Conservation (phyloP, 1,139 yeast species). For the Kurtzmaniella natalensis region DNA sequence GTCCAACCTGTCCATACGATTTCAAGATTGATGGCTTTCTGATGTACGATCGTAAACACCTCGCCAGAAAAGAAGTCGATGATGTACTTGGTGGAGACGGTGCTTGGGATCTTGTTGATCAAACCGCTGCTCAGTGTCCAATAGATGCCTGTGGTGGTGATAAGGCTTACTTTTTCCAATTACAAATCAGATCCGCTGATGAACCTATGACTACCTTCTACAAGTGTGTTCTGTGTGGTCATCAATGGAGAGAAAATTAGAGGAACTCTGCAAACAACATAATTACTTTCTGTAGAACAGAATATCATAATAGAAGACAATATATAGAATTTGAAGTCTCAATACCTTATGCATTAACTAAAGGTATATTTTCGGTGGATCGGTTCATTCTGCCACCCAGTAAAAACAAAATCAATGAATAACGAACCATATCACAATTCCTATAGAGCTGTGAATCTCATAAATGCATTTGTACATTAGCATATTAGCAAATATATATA, state of each 20-base stretch:
- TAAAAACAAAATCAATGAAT: too few species aligned
- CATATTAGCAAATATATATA: too few species aligned
- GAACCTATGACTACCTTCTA: slow-evolving; percentile 96
- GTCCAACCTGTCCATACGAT: slow-evolving; percentile 93
- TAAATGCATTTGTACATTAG: too few species aligned
- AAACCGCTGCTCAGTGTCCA: slow-evolving; percentile 86
- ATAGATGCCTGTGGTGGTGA: slow-evolving; percentile 78
- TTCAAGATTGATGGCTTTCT: slow-evolving; percentile 81
- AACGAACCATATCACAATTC: too few species aligned
- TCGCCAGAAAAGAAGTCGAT: slow-evolving; percentile 87
- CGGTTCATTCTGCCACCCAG: too few species aligned
- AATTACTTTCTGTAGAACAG: too few species aligned
- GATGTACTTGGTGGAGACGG: slow-evolving; percentile 97
- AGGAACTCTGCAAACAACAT: too few species aligned
- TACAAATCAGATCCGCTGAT: slow-evolving; percentile 91
- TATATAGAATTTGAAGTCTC: too few species aligned
- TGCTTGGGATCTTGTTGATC: slow-evolving; percentile 98
- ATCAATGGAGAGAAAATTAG: slow-evolving; percentile 95
- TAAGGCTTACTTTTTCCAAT: slow-evolving; percentile 93
- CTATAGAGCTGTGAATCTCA: too few species aligned
- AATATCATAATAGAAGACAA: too few species aligned
- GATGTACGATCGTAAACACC: slow-evolving; percentile 76
- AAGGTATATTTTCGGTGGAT: too few species aligned
- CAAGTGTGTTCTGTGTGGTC: slow-evolving; percentile 86
- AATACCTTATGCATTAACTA: too few species aligned